Evolutionary conservation across 2,329 filamentous ascomycete genomes (phyloP), one percentile per base, ranked within the genome.

Genomic region (Cladophialophora carrionii): DNA sequence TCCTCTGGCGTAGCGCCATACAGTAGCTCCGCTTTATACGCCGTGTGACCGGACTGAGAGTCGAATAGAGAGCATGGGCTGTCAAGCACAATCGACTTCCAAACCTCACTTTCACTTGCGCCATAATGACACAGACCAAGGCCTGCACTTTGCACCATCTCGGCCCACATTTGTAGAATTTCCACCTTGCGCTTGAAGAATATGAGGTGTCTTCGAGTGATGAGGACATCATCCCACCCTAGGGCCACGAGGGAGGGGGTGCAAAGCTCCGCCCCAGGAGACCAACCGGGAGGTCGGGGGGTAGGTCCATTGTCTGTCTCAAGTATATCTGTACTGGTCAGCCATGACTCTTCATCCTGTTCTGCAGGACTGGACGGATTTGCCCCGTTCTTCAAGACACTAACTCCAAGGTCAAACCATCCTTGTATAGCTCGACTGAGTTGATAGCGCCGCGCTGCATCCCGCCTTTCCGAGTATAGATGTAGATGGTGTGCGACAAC

Each of bases 351-450:
- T 43, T n/a, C 17, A n/a, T n/a, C 17, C 5, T 3, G 6, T 43
- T 43, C 37, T 43, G 37, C 17, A 8, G n/a, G 14, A 43, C 37
- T 43, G 37, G 37, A 43, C 8, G 37, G 37, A 49, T 58, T 14
- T 20, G 56, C 56, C 7, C 56, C 56, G 31, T 34, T 58, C 24
- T 58, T 22, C 37, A 58, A 8, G 29, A 32, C 56, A n/a, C 41
- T 22, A 26, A 49, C 37, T 10, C 56, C 56, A 34, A 58, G 26
- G 32, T 58, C 24, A 24, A 58, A 20, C 56, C 56, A 58, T 31
- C 26, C 34, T 14, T 31, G 12, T 1, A 46, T 6, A 20, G 1
- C 4, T 41, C n/a, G 34, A 26, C 22, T 3, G 4, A 4, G 29
- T 48, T 20, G 6, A 17, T 14, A 1, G n/a, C n/a, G 2, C 8